These are phyloP conservation scores for Lavandula angustifolia DNA, from an alignment of 257 asterid species.

Conservation along the genomic window DNA sequence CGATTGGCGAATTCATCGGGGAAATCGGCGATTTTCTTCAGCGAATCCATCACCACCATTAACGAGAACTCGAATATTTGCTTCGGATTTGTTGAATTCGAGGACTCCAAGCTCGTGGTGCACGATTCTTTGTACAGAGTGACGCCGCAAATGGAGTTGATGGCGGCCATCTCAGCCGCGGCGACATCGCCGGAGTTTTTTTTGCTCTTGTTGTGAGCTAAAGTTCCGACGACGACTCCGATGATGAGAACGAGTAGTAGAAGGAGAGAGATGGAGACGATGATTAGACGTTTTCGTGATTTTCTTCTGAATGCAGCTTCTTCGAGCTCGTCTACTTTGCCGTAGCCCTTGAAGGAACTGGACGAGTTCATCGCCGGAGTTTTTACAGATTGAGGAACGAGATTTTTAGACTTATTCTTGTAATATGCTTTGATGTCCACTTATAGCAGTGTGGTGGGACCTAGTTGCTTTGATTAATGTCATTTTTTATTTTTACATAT, in stretches of 20 bases:
- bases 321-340: conserved; percentile 66
- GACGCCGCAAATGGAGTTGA: conserved; percentile 62
- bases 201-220: conserved; percentile 40
- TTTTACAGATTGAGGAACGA: neutral
- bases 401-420: neutral
- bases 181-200: conserved; percentile 15
- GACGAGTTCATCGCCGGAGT: conserved; percentile 52
- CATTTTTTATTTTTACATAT: no score
- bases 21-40: conserved; percentile 34
- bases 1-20: conserved; percentile 42
- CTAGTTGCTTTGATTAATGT: no score
- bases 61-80: conserved; percentile 56
- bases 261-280: conserved; percentile 46
- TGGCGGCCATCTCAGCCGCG: conserved; percentile 40
- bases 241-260: conserved; percentile 43
- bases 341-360: conserved; percentile 79
- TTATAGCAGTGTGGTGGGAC: conserved; percentile 4
- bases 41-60: conserved; percentile 41
- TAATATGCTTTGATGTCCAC: neutral
- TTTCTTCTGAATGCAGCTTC: conserved; percentile 59
- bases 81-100: conserved; percentile 58
- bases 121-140: conserved; percentile 60
- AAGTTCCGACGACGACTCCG: conserved; percentile 62
- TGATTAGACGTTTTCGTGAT: conserved; percentile 57
- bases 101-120: conserved; percentile 37